phyloP scores from a whole-genome alignment of 352 stramenopile genomes.

The Phytopythium boreale region DNA sequence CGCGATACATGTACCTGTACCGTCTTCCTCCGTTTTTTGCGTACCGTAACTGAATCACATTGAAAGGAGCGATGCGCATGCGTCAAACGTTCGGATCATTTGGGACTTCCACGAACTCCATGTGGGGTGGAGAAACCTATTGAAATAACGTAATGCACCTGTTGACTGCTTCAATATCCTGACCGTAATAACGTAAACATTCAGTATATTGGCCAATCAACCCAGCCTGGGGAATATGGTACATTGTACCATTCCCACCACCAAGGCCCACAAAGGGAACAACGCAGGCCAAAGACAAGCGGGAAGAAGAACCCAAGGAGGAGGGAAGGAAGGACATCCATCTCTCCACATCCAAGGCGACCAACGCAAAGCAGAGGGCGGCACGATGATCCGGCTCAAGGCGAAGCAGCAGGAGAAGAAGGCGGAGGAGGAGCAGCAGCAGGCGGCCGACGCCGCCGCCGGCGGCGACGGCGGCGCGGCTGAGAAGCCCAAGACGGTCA shows the following conservation, averaged over 20 bases:
- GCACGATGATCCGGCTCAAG: constrained; percentile 75
- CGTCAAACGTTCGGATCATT: too few species aligned
- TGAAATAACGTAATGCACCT: too few species aligned
- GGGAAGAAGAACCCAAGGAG: background rate
- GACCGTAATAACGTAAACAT: too few species aligned
- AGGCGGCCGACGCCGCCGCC: constrained; percentile 17
- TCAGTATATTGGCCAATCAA: too few species aligned
- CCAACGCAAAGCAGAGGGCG: too few species aligned
- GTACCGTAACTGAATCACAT: constrained; percentile 1
- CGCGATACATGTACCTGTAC: background rate
- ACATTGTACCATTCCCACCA: background rate
- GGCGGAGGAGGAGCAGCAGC: constrained; percentile 59
- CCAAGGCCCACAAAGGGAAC: background rate
- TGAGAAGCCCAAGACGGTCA: constrained; percentile 69
- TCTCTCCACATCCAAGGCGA: background rate
- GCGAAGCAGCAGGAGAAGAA: constrained; percentile 87
- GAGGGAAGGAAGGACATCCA: background rate
- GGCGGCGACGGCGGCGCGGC: constrained; percentile 15
- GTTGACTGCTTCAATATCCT: too few species aligned
- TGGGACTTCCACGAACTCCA: too few species aligned
- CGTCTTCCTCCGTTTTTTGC: background rate
- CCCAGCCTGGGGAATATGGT: too few species aligned
- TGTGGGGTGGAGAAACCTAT: too few species aligned
- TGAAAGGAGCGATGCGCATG: too few species aligned
- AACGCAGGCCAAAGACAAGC: background rate